Conservation (phyloP, 139 green algal genomes). For the Chlamydomonas schloesseri region DNA sequence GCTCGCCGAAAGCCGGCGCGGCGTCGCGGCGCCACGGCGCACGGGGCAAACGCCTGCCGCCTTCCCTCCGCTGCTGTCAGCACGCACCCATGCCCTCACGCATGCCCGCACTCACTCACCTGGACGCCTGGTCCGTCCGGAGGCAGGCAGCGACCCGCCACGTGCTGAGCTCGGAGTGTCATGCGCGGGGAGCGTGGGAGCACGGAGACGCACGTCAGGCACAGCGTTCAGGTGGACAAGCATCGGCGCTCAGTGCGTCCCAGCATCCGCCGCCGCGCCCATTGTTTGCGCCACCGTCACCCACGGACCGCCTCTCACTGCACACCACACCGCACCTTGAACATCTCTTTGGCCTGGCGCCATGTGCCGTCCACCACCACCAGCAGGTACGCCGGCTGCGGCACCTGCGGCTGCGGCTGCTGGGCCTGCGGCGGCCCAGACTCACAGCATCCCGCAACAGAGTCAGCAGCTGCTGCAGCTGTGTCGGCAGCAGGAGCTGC, state of each 20-base stretch:
- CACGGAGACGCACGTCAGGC: too few relatives aligned
- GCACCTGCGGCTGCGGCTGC: not conserved
- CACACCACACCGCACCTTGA: not conserved
- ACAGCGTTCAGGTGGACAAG: not conserved
- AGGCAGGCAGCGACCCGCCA: not conserved
- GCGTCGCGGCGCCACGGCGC: too few relatives aligned
- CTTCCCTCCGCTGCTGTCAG: too few relatives aligned
- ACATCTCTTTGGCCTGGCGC: constrained; percentile 66
- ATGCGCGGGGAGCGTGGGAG: not conserved
- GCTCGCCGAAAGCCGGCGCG: too few relatives aligned
- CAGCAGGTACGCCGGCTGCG: constrained; percentile 50
- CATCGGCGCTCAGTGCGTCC: not conserved
- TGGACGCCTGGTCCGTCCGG: not conserved
- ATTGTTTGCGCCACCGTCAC: too few relatives aligned
- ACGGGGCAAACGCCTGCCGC: too few relatives aligned
- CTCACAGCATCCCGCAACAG: not conserved
- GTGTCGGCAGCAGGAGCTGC: too few relatives aligned
- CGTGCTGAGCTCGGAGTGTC: not conserved
- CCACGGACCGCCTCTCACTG: not conserved
- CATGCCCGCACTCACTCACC: not conserved
- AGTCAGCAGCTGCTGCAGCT: too few relatives aligned
- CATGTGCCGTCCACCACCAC: constrained; percentile 67
- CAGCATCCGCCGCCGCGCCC: too few relatives aligned
- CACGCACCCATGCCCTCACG: too few relatives aligned
- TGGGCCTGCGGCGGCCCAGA: too few relatives aligned